Evolutionary conservation across 1,284 basidiomycete species (phyloP).

Genomic region (Puccinia hordei): DNA sequence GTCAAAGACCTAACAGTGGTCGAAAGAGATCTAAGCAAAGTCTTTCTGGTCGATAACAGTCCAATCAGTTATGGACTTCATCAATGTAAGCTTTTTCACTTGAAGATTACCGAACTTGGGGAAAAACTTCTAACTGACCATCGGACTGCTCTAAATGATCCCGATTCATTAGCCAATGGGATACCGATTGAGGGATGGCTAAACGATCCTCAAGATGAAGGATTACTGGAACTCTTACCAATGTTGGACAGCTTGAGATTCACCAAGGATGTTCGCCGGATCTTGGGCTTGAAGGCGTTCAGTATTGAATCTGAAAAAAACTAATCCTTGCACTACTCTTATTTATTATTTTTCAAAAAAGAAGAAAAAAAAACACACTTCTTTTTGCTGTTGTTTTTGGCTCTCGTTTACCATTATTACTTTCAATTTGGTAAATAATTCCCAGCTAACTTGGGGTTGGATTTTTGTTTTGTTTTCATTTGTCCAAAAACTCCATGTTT

Average conservation of each 20-base stretch:
- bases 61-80: slow-evolving; percentile 89
- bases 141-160: background rate
- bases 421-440: no score
- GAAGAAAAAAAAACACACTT: no score
- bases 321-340: slow-evolving; percentile 16
- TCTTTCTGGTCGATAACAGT: slow-evolving; percentile 95
- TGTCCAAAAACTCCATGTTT: no score
- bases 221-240: slow-evolving; percentile 88
- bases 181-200: slow-evolving; percentile 99
- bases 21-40: slow-evolving; percentile 81
- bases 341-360: background rate
- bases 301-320: slow-evolving; percentile 29
- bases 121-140: background rate
- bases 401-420: no score
- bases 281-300: slow-evolving; percentile 72
- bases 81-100: slow-evolving; percentile 47
- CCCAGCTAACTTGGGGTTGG: no score
- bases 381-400: slow-evolving; percentile 2
- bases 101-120: background rate
- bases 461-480: no score
- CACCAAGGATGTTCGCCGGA: slow-evolving; percentile 88
- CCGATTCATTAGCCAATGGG: slow-evolving; percentile 73
- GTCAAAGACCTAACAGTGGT: slow-evolving; percentile 88
- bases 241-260: slow-evolving; percentile 93
- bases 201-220: slow-evolving; percentile 93